These are phyloP conservation scores for Royoungia palumana DNA, from an alignment of 768 basidiomycete species.

Conservation along the genomic window DNA sequence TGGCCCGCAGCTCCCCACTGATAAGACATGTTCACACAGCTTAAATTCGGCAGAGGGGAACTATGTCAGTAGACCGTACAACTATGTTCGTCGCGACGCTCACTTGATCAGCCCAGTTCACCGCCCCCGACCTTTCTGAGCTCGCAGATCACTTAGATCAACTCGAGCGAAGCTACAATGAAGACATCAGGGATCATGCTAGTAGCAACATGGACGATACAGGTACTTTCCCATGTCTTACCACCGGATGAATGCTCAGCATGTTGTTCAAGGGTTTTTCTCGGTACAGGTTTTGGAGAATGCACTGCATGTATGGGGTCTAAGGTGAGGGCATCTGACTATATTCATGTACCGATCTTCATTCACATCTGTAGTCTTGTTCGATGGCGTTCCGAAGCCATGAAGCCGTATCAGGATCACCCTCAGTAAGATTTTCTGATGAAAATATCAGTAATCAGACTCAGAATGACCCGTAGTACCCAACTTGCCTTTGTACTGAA, in stretches of 20 bases:
- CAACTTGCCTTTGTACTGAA: constrained; percentile 90
- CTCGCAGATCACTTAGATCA: constrained; percentile 68
- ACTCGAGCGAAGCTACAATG: constrained; percentile 60
- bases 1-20: constrained; percentile 34
- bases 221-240: constrained; percentile 38
- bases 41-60: constrained; percentile 37
- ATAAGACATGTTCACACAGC: constrained; percentile 36
- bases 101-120: constrained; percentile 50
- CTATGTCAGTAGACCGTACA: constrained; percentile 40
- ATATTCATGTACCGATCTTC: not conserved
- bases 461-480: constrained; percentile 41
- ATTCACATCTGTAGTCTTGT: constrained; percentile 46
- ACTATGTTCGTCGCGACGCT: constrained; percentile 1
- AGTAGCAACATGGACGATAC: constrained; percentile 93
- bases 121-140: constrained; percentile 72
- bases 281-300: constrained; percentile 86
- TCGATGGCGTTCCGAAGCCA: constrained; percentile 80
- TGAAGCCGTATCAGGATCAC: constrained; percentile 68
- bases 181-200: constrained; percentile 38
- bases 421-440: constrained; percentile 61
- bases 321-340: constrained; percentile 51
- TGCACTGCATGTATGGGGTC: constrained; percentile 80
- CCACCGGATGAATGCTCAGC: not conserved
- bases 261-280: constrained; percentile 70
- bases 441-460: constrained; percentile 1